Evolutionary conservation across 2,329 filamentous ascomycete genomes (phyloP).

Genomic region (Stemphylium beticola): DNA sequence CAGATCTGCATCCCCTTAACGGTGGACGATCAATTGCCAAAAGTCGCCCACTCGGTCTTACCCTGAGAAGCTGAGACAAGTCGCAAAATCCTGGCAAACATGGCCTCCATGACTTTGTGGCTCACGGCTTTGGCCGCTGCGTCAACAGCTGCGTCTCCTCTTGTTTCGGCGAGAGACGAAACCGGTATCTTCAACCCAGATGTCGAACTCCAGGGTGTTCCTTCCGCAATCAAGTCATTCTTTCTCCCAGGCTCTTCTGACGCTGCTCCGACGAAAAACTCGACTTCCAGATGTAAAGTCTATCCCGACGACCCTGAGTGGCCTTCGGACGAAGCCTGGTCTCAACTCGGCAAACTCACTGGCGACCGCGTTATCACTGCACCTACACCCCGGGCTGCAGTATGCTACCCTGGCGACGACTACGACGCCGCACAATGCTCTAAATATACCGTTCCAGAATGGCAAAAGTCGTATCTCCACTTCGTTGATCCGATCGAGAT

Average conservation of each 20-base stretch:
- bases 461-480: constrained; percentile 43
- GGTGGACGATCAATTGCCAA: constrained; percentile 12
- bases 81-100: constrained; percentile 13
- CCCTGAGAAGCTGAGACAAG: constrained; percentile 1
- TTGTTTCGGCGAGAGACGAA: constrained; percentile 13
- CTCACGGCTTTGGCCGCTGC: constrained; percentile 32
- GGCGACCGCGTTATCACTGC: constrained; percentile 35
- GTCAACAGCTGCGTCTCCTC: constrained; percentile 27
- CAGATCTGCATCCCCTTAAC: constrained; percentile 17
- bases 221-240: constrained; percentile 25
- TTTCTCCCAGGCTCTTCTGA: constrained; percentile 24
- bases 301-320: constrained; percentile 56
- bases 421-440: constrained; percentile 41
- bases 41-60: constrained; percentile 3
- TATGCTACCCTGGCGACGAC: constrained; percentile 39
- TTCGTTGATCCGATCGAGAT: constrained; percentile 46
- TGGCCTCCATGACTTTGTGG: constrained; percentile 27
- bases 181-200: constrained; percentile 20
- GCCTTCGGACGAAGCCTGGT: constrained; percentile 58
- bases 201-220: constrained; percentile 28
- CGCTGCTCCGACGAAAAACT: constrained; percentile 14
- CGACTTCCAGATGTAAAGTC: constrained; percentile 54
- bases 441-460: constrained; percentile 34
- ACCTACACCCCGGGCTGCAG: constrained; percentile 39
- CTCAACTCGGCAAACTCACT: constrained; percentile 51